These are phyloP conservation scores for Samsoniella hepiali DNA, from an alignment of 2,329 filamentous ascomycete genomes.

Conservation along the genomic window DNA sequence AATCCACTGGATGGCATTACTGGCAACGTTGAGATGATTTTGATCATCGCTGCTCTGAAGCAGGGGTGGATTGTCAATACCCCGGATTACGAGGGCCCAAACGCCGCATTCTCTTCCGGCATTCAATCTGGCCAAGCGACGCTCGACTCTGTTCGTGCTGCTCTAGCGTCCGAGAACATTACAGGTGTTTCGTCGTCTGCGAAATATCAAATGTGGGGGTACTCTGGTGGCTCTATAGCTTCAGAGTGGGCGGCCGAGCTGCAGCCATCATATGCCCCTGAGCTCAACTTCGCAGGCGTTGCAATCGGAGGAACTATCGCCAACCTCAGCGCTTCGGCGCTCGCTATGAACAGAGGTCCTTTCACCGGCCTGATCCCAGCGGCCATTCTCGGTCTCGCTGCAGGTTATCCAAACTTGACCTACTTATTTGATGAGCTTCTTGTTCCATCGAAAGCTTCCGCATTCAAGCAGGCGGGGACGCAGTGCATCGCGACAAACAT, in stretches of 20 bases:
- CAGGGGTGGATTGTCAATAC: slow-evolving; percentile 42
- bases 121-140: slow-evolving; percentile 42
- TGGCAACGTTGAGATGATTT: slow-evolving; percentile 24
- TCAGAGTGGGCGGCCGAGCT: slow-evolving; percentile 52
- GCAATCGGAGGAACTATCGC: slow-evolving; percentile 48
- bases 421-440: not conserved
- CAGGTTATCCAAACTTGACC: slow-evolving; percentile 24
- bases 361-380: slow-evolving; percentile 22
- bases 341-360: slow-evolving; percentile 28
- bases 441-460: not conserved
- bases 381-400: slow-evolving; percentile 23
- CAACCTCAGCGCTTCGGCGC: slow-evolving; percentile 35
- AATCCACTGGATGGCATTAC: slow-evolving; percentile 16
- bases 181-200: slow-evolving; percentile 34
- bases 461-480: not conserved
- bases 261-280: slow-evolving; percentile 50
- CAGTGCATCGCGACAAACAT: not conserved
- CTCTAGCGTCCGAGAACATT: slow-evolving; percentile 27
- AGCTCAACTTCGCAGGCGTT: slow-evolving; percentile 46
- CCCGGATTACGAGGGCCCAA: slow-evolving; percentile 45
- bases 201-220: slow-evolving; percentile 49
- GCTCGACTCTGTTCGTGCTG: slow-evolving; percentile 44
- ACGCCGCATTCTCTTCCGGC: slow-evolving; percentile 43
- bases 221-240: slow-evolving; percentile 52
- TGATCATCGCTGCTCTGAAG: slow-evolving; percentile 24